Percentiles rank a stretch among this genome's conserved stretches.
Conservation (phyloP, 2,329 filamentous ascomycete species). For the Diaporthe ilicicola region DNA sequence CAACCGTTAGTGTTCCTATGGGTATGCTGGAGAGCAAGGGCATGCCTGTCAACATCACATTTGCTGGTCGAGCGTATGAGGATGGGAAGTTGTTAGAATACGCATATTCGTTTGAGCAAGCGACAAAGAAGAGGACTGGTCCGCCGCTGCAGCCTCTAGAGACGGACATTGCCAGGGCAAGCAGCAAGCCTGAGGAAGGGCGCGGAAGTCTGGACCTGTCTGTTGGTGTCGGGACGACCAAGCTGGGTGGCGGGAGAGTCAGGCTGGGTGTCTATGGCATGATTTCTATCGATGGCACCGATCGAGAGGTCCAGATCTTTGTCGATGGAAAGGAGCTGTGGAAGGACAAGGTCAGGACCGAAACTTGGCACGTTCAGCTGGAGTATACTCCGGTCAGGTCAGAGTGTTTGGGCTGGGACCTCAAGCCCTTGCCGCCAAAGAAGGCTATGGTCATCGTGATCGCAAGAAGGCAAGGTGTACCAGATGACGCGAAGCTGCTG, state of each 20-base stretch:
- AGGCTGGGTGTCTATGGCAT: neutral
- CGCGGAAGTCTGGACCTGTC: neutral
- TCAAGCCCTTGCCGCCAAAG: neutral
- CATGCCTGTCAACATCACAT: slow-evolving; percentile 63
- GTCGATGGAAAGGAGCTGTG: neutral
- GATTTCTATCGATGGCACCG: neutral
- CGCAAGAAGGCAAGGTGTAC: neutral
- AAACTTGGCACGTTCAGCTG: neutral
- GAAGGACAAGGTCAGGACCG: neutral
- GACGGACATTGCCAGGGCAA: neutral
- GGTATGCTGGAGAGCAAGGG: slow-evolving; percentile 52
- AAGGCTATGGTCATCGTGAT: neutral
- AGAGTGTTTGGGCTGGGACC: neutral
- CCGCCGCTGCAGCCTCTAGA: neutral
- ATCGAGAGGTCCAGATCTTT: neutral
- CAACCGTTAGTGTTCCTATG: slow-evolving; percentile 63
- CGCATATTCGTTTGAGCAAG: slow-evolving; percentile 37
- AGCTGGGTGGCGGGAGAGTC: neutral
- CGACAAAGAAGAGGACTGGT: neutral
- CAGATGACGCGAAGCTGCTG: neutral
- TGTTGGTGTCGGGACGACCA: neutral
- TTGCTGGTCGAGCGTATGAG: slow-evolving; percentile 57
- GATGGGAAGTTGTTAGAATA: slow-evolving; percentile 46
- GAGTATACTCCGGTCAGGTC: neutral
- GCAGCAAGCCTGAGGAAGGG: neutral